Evolutionary conservation across 306 rosid species (phyloP).

Genomic region (Rubus parviflorus): DNA sequence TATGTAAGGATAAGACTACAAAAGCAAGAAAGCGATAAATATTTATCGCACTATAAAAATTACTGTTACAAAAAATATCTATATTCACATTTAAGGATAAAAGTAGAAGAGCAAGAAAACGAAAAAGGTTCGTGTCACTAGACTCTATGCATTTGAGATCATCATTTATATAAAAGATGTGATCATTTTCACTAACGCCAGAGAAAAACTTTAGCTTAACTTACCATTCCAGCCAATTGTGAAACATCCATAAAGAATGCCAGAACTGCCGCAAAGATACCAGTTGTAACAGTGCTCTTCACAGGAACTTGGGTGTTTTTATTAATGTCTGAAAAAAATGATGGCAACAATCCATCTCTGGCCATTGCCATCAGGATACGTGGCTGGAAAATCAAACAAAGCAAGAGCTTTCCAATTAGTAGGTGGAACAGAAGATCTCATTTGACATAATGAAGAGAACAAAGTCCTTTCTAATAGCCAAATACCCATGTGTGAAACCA

Average conservation of each 20-base stretch:
- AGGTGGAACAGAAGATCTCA: slow-evolving; percentile 1
- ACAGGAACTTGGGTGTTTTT: slow-evolving; percentile 44
- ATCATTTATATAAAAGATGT: not conserved
- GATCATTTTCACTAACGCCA: slow-evolving; percentile 1
- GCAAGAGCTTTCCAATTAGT: slow-evolving; percentile 18
- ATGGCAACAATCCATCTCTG: slow-evolving; percentile 53
- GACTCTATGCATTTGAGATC: not conserved
- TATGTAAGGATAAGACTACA: not conserved
- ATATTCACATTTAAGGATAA: too few relatives aligned
- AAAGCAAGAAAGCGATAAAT: not conserved
- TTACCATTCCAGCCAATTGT: slow-evolving; percentile 75
- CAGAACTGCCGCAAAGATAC: slow-evolving; percentile 62
- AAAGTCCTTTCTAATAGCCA: not conserved
- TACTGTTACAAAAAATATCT: too few relatives aligned
- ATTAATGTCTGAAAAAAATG: slow-evolving; percentile 50
- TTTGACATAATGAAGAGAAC: not conserved
- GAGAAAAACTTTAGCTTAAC: slow-evolving; percentile 24
- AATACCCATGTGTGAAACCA: not conserved
- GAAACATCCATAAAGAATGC: slow-evolving; percentile 87
- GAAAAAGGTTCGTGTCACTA: not conserved
- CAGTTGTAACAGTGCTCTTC: slow-evolving; percentile 62
- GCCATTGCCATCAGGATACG: slow-evolving; percentile 64
- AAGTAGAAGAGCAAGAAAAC: too few relatives aligned
- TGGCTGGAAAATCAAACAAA: slow-evolving; percentile 46
- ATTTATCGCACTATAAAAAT: not conserved